Base-by-base conservation (phyloP, 306 rosid genomes). In the Castanea sativa region DNA sequence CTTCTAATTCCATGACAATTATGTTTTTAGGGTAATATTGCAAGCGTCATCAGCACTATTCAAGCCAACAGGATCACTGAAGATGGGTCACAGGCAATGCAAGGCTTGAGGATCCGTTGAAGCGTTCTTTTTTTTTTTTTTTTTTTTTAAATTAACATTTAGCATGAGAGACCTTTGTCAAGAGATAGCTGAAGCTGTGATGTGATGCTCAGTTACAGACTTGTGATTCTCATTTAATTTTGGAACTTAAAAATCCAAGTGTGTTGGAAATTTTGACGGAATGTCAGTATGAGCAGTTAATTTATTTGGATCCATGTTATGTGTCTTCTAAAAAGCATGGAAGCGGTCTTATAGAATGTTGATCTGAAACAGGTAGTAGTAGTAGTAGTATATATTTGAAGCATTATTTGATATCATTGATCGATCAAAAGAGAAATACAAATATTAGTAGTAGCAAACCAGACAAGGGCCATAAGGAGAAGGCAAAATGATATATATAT, bases 1-100 rank as follows among this genome's bases (percentile, higher is more conserved):
- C 20, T 3, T 23, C 20, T 67, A 19, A 60, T 19, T 67, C n/a
- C 6, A 10, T 80, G 57, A 69, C 67, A 38, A 25, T 79, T 2
- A 73, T 16, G 55, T 79, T 73, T 73, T 7, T 88, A 95, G 99
- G 96, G 91, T 16, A 93, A 95, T 79, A 76, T 93, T 71, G 65
- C 94, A 15, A 84, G 84, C 67, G 98, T 95, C 21, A 95, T 93
- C 73, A 79, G 84, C 68, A 95, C 99, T 58, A 82, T 95, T 88
- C 97, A 89, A 82, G 87, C 97, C 13, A 91, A 77, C 91, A 90
- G 84, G 86, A 8, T 75, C 70, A 75, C 89, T 2, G 98, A 90
- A 58, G 99, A 93, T 74, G 96, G 93, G 64, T 71, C 86, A 21
- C 98, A 85, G 84, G 89, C 88, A 56, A 78, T 87, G 74, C 97